phyloP scores from a whole-genome alignment of 2,329 filamentous ascomycete genomes.

The Fusarium armeniacum region DNA sequence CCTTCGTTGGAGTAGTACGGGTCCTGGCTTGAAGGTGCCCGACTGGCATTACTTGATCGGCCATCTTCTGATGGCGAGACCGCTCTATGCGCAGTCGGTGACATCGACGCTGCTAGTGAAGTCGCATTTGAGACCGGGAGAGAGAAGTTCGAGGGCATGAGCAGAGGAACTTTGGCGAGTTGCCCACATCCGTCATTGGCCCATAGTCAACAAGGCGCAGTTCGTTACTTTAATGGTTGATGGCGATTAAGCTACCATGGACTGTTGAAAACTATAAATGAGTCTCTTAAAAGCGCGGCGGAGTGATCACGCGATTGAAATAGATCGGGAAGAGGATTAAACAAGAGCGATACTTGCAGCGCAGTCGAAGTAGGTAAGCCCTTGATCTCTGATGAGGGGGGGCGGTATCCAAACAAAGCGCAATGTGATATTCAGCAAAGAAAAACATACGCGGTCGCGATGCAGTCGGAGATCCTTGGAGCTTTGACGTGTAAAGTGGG shows the following conservation, averaged over 20 bases:
- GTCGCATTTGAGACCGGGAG: slow-evolving; percentile 42
- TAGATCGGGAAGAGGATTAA: not conserved
- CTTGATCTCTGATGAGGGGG: slow-evolving; percentile 25
- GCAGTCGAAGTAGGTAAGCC: slow-evolving; percentile 11
- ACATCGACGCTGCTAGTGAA: slow-evolving; percentile 50
- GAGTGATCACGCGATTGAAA: not conserved
- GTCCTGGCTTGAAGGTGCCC: slow-evolving; percentile 50
- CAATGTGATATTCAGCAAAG: slow-evolving; percentile 29
- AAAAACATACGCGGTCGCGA: slow-evolving; percentile 49
- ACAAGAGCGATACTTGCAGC: slow-evolving; percentile 13
- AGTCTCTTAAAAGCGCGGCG: not conserved
- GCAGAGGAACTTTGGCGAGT: slow-evolving; percentile 50
- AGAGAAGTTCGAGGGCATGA: slow-evolving; percentile 41
- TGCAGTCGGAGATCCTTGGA: slow-evolving; percentile 5
- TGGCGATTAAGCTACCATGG: slow-evolving; percentile 15
- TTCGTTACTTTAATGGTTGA: slow-evolving; percentile 11
- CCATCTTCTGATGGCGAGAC: slow-evolving; percentile 50
- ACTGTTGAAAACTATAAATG: slow-evolving; percentile 1
- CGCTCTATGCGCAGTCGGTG: slow-evolving; percentile 44
- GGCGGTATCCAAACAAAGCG: slow-evolving; percentile 39
- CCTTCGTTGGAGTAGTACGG: slow-evolving; percentile 73
- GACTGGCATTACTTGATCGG: slow-evolving; percentile 49
- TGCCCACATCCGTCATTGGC: slow-evolving; percentile 52
- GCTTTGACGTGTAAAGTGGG: slow-evolving; percentile 49
- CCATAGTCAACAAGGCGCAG: slow-evolving; percentile 51